A percentile compares a stretch with the other conserved stretches of the same genome.
phyloP scores from a whole-genome alignment of 345 rosid genomes.

The Euphorbia pulcherrima region DNA sequence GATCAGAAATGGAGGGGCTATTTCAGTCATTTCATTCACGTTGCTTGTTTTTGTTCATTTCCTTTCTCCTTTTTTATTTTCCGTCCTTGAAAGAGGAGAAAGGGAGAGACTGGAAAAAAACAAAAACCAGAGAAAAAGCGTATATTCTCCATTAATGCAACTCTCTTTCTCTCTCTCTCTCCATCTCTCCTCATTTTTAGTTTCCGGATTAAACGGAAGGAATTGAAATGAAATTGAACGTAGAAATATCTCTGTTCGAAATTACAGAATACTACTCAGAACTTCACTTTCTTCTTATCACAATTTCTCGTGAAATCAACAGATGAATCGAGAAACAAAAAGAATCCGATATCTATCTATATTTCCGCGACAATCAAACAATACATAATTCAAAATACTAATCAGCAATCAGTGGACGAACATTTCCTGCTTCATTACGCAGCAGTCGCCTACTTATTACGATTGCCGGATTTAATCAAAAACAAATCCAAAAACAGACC shows the following conservation, averaged over 20 bases:
- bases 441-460: background rate
- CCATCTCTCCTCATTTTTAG: conserved; percentile 14
- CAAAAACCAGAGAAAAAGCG: background rate
- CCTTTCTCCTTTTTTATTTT: background rate
- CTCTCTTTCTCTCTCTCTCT: background rate
- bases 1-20: background rate
- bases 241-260: conserved; percentile 2
- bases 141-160: background rate
- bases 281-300: background rate
- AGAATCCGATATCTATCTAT: background rate
- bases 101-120: background rate
- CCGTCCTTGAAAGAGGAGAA: background rate
- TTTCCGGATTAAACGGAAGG: conserved; percentile 14
- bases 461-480: background rate
- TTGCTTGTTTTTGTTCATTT: background rate
- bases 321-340: background rate
- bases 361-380: background rate
- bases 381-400: background rate
- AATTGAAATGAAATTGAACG: background rate
- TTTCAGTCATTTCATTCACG: background rate
- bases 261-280: background rate
- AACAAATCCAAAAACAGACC: background rate
- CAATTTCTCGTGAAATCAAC: background rate
- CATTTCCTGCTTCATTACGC: background rate
- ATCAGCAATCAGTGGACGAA: background rate